Percentiles rank a stretch among this genome's conserved stretches.
Conservation (phyloP, 2,329 filamentous ascomycete species). For the Cladosporium oxysporum region DNA sequence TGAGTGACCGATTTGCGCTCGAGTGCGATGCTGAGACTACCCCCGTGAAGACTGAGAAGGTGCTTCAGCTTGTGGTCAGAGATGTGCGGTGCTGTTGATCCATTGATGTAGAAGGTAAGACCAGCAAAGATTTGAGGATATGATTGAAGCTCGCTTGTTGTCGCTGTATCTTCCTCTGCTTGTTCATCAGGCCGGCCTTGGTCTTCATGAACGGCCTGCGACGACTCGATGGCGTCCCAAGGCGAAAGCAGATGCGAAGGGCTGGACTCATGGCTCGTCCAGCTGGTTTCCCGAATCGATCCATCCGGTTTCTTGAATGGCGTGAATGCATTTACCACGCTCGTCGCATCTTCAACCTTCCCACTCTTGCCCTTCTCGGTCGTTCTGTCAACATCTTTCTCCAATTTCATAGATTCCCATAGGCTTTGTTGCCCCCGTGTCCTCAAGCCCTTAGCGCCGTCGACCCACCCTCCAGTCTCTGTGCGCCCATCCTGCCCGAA, state of each 20-base stretch:
- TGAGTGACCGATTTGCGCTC: conserved; percentile 78
- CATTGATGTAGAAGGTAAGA: conserved; percentile 81
- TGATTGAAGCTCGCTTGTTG: conserved; percentile 8
- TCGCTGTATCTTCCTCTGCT: neutral
- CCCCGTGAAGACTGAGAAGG: conserved; percentile 73
- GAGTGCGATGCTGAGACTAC: conserved; percentile 67
- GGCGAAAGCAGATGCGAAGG: conserved; percentile 35
- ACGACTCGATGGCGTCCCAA: conserved; percentile 22
- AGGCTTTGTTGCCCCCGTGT: conserved; percentile 48
- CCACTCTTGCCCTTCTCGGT: conserved; percentile 28
- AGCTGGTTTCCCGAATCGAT: conserved; percentile 35
- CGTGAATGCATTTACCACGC: conserved; percentile 35
- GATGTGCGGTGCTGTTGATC: conserved; percentile 76
- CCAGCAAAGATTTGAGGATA: conserved; percentile 54
- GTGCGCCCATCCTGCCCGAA: conserved; percentile 52
- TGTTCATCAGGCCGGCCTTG: neutral
- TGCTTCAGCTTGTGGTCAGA: conserved; percentile 87
- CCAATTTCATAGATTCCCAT: conserved; percentile 33
- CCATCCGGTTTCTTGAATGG: conserved; percentile 34
- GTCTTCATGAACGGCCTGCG: neutral
- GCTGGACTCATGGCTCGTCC: conserved; percentile 35
- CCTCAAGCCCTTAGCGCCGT: conserved; percentile 51
- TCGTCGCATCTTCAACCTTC: conserved; percentile 29
- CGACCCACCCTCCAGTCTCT: conserved; percentile 56
- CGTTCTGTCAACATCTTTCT: conserved; percentile 25